Base-by-base conservation (phyloP, 2,329 filamentous ascomycete species). In the Colletotrichum incanum region DNA sequence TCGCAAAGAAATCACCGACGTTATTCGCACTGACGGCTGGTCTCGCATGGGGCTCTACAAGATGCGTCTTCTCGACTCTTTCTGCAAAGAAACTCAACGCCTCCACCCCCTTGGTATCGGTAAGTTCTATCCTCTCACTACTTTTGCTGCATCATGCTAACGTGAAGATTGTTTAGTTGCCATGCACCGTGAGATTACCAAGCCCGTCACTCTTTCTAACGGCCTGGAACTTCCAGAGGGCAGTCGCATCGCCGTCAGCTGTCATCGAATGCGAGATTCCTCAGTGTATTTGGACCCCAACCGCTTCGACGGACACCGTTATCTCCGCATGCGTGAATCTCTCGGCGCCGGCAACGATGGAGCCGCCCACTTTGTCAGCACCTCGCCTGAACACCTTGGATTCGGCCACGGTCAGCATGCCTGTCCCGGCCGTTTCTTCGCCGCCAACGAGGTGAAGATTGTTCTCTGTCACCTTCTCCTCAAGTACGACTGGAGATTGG, bases 341-440 rank as follows among this genome's bases (percentile, higher is more conserved):
- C 70, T 72, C 26, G 70, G 70, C 3, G 59, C 71, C 20, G 73
- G 71, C 41, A 71, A 71, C 31, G 71, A 74, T n/a, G 67, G 65
- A 54, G 66, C 75, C 2, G 74, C 76, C 23, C 79, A 81, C 58
- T 80, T 79, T 31, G 80, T 80, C 2, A 78, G 76, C 20, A 79
- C 78, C 4, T 76, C 72, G 5, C 70, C 76, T 2, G 76, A 81
- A 12, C 75, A 74, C 11, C 60, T 80, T 12, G 75, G 73, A 12
- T 84, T 83, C 63, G 82, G 83, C 2, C 77, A 83, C 66, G 82
- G 83, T 7, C 75, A 75, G 28, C 80, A 82, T 67, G 79, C 82
- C 1, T 84, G 82, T 68, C 82, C 82, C 0, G 82, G 82, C 0
- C 74, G 82, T 6, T 83, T 82, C 74, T 83, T 83, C 75, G 82